These are phyloP conservation scores for Calocybe indica DNA, from an alignment of 768 basidiomycete genomes.

Conservation along the genomic window DNA sequence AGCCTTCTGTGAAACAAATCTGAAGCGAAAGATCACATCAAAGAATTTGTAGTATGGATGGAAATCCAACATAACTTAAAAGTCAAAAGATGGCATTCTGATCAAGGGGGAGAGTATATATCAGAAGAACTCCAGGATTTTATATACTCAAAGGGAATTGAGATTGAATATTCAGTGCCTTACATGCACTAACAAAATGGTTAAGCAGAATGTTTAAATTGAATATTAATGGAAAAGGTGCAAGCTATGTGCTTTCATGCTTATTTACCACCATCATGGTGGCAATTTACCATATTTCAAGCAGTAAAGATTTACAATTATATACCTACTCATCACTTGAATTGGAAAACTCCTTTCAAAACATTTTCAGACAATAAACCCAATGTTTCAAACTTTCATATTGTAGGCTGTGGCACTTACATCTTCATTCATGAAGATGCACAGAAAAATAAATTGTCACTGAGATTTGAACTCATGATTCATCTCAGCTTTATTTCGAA, in stretches of 20 bases:
- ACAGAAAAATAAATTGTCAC: background rate
- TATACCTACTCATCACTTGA: background rate
- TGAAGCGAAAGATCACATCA: background rate
- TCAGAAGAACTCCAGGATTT: background rate
- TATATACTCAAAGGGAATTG: background rate
- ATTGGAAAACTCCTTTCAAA: background rate
- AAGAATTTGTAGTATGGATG: constrained; percentile 5
- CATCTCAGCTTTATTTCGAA: background rate
- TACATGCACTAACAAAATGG: constrained; percentile 13
- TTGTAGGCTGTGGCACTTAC: constrained; percentile 6
- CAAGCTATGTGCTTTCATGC: constrained; percentile 1
- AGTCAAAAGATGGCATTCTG: constrained; percentile 7
- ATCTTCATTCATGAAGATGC: background rate
- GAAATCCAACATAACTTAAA: constrained; percentile 3
- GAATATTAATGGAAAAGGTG: background rate
- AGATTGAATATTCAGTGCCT: constrained; percentile 3
- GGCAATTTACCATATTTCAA: constrained; percentile 5
- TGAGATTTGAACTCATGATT: constrained; percentile 1
- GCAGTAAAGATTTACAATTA: background rate
- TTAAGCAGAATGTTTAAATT: constrained; percentile 11
- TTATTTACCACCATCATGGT: constrained; percentile 3
- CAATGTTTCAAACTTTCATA: background rate
- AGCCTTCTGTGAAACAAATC: constrained; percentile 5
- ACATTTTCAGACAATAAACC: background rate
- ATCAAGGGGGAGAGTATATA: constrained; percentile 9